Conservation (phyloP, 2,329 filamentous ascomycete genomes). For the Lecanosticta acicola region DNA sequence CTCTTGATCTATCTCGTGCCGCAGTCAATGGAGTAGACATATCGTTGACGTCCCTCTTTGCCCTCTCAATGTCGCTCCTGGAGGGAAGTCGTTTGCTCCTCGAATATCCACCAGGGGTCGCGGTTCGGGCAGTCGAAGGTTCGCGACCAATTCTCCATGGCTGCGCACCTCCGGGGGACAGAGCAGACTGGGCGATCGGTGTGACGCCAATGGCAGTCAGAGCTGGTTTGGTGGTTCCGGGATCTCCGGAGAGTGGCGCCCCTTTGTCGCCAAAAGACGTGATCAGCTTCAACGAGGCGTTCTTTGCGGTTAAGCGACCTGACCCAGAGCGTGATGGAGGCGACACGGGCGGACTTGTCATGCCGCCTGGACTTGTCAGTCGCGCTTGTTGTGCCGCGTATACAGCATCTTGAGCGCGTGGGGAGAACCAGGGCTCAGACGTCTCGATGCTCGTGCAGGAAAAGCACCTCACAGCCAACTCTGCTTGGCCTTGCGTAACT, state of each 20-base stretch:
- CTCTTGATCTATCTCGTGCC: conserved; percentile 46
- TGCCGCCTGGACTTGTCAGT: conserved; percentile 45
- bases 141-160: conserved; percentile 39
- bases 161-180: conserved; percentile 57
- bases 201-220: conserved; percentile 66
- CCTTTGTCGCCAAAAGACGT: conserved; percentile 71
- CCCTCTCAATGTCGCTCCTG: conserved; percentile 37
- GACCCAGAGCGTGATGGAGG: conserved; percentile 56
- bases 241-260: conserved; percentile 38
- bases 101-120: conserved; percentile 55
- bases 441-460: conserved; percentile 84
- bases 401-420: conserved; percentile 61
- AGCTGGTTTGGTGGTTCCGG: conserved; percentile 8
- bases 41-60: conserved; percentile 54
- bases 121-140: conserved; percentile 49
- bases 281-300: conserved; percentile 81
- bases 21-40: conserved; percentile 56
- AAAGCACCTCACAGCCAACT: conserved; percentile 87
- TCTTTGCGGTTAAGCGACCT: conserved; percentile 61
- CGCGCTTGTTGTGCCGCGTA: conserved; percentile 51
- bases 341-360: conserved; percentile 65
- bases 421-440: conserved; percentile 81
- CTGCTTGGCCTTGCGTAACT: conserved; percentile 77
- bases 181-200: conserved; percentile 67
- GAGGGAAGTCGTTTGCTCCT: conserved; percentile 62